These are phyloP conservation scores for Leptographium wingfieldii DNA, from an alignment of 2,329 filamentous ascomycete species.

Conservation along the genomic window DNA sequence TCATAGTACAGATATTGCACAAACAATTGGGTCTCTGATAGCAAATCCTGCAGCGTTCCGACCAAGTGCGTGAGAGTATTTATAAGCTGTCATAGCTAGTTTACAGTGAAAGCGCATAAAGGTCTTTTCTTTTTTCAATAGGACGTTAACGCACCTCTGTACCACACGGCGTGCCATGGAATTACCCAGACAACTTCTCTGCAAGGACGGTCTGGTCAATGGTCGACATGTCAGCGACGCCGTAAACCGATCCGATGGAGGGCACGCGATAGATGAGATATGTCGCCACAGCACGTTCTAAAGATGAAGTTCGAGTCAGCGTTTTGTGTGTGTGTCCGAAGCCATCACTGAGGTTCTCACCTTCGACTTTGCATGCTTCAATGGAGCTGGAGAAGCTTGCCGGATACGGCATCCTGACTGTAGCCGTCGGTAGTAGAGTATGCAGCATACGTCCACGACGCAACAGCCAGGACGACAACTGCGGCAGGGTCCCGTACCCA, in stretches of 20 bases:
- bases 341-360: conserved; percentile 2
- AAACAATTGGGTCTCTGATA: background rate
- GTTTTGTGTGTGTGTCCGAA: too few species aligned
- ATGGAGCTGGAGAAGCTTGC: background rate
- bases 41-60: conserved; percentile 6
- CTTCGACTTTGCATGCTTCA: background rate
- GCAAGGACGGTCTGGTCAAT: conserved; percentile 40
- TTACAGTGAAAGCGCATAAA: background rate
- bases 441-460: conserved; percentile 35
- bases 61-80: conserved; percentile 6
- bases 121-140: background rate
- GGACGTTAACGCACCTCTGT: background rate
- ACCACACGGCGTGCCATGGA: background rate
- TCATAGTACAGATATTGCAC: conserved; percentile 8
- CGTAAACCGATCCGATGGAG: conserved; percentile 51
- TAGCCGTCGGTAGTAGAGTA: conserved; percentile 7
- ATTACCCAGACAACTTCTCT: background rate
- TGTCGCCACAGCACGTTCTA: background rate
- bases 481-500: conserved; percentile 33
- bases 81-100: background rate
- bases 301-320: background rate
- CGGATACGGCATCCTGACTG: conserved; percentile 10
- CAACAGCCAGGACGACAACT: conserved; percentile 32
- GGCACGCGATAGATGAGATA: conserved; percentile 44
- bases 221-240: conserved; percentile 48